These are phyloP conservation scores for Durotheca rogersii DNA, from an alignment of 495 filamentous ascomycete genomes.

Conservation along the genomic window DNA sequence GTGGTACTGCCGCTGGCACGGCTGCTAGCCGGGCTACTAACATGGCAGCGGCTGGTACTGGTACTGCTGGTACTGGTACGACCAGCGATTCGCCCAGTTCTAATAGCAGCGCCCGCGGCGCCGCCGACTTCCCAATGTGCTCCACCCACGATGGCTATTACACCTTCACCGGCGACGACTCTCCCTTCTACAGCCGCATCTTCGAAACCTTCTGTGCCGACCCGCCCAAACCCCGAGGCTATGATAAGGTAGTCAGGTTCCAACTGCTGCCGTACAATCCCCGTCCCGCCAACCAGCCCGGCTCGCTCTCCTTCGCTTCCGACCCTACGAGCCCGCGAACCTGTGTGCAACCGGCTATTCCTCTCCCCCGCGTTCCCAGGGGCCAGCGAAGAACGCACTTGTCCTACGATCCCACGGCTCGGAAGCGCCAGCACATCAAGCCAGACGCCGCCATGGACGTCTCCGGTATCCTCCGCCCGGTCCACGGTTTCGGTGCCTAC, in stretches of 20 bases:
- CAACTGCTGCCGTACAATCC: conserved; percentile 11
- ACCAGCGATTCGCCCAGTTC: no score
- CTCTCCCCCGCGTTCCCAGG: conserved; percentile 21
- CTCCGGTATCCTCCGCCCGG: conserved; percentile 50
- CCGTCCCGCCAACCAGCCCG: conserved; percentile 13
- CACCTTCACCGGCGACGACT: conserved; percentile 20
- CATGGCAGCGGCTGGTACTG: no score
- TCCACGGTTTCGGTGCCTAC: conserved; percentile 46
- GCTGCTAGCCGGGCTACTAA: no score
- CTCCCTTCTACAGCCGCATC: conserved; percentile 29
- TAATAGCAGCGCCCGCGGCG: no score
- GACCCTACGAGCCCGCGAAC: conserved; percentile 22
- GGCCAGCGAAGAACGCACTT: conserved; percentile 17
- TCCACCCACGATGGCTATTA: conserved; percentile 18
- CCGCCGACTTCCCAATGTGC: no score
- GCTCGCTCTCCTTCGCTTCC: conserved; percentile 23
- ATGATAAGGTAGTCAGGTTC: conserved; percentile 27
- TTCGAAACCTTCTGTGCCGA: conserved; percentile 25
- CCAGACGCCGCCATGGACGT: conserved; percentile 46
- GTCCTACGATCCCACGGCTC: conserved; percentile 1
- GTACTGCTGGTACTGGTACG: no score
- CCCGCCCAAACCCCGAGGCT: conserved; percentile 12
- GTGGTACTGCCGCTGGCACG: no score
- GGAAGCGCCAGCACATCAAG: conserved; percentile 4
- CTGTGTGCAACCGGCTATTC: conserved; percentile 24